phyloP scores from a whole-genome alignment of 768 basidiomycete species.

The Myochromella boudieri region DNA sequence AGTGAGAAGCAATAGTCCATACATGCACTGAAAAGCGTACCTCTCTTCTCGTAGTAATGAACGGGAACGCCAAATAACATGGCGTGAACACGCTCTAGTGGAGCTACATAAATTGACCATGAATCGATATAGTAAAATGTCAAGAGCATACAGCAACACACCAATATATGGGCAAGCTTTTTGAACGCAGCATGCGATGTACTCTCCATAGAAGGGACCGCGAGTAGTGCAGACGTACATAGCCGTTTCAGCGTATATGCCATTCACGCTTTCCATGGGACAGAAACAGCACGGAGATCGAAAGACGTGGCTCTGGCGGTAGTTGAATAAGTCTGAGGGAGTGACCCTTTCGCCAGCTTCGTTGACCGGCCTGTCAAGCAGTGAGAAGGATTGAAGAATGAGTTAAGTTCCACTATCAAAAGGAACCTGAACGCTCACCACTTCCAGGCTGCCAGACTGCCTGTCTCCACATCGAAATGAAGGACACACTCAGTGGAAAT shows the following conservation, averaged over 20 bases:
- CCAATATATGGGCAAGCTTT: not conserved
- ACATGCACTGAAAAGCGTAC: not conserved
- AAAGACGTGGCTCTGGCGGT: not conserved
- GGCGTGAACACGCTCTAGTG: not conserved
- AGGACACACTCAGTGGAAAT: too few species aligned
- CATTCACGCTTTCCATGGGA: not conserved
- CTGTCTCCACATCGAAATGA: too few species aligned
- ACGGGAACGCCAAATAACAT: not conserved
- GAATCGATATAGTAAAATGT: not conserved
- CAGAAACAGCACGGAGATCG: not conserved
- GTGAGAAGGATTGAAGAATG: too few species aligned
- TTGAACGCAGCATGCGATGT: not conserved
- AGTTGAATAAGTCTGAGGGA: not conserved
- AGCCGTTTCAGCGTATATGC: not conserved
- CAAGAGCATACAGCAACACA: not conserved
- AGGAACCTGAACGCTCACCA: too few species aligned
- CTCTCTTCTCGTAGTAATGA: not conserved
- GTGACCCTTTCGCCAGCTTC: not conserved
- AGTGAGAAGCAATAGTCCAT: too few species aligned
- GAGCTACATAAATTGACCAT: not conserved
- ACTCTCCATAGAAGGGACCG: not conserved
- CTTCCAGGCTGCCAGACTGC: too few species aligned
- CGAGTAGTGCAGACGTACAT: not conserved
- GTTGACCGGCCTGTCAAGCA: not conserved
- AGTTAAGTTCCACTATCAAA: too few species aligned